Evolutionary conservation across 805 yeast genomes (phyloP).

Genomic region (Schwanniomyces yamadae): DNA sequence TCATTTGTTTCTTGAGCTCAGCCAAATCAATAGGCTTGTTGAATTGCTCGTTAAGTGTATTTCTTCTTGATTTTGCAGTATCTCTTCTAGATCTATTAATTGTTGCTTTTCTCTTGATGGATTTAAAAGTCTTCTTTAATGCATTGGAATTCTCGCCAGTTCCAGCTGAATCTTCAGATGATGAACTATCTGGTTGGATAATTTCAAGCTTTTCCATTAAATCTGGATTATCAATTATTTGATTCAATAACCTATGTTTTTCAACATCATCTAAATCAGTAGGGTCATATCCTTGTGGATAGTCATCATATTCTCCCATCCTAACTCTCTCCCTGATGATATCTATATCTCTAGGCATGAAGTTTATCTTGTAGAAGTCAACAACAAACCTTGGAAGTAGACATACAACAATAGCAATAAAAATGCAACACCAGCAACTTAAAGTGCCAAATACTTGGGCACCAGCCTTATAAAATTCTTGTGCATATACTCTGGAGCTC

Average conservation of each 20-base stretch:
- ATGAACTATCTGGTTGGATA: constrained; percentile 15
- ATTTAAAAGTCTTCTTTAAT: constrained; percentile 28
- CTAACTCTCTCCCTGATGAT: constrained; percentile 62
- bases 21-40: constrained; percentile 33
- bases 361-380: constrained; percentile 51
- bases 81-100: constrained; percentile 23
- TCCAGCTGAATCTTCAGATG: constrained; percentile 5
- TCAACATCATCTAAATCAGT: constrained; percentile 46
- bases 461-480: constrained; percentile 65
- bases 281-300: constrained; percentile 54
- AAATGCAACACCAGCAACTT: constrained; percentile 63
- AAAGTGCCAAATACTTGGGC: constrained; percentile 59
- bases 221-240: constrained; percentile 35
- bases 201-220: constrained; percentile 33
- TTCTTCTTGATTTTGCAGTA: constrained; percentile 14
- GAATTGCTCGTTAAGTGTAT: constrained; percentile 25
- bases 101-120: constrained; percentile 35
- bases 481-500: constrained; percentile 52
- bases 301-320: constrained; percentile 50
- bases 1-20: constrained; percentile 39
- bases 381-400: constrained; percentile 60
- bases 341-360: constrained; percentile 66
- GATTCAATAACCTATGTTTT: constrained; percentile 31
- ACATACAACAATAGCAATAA: constrained; percentile 54
- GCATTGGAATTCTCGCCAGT: constrained; percentile 14